These are phyloP conservation scores for Hirschioporus abietinus DNA, from an alignment of 768 basidiomycete species.

Conservation along the genomic window DNA sequence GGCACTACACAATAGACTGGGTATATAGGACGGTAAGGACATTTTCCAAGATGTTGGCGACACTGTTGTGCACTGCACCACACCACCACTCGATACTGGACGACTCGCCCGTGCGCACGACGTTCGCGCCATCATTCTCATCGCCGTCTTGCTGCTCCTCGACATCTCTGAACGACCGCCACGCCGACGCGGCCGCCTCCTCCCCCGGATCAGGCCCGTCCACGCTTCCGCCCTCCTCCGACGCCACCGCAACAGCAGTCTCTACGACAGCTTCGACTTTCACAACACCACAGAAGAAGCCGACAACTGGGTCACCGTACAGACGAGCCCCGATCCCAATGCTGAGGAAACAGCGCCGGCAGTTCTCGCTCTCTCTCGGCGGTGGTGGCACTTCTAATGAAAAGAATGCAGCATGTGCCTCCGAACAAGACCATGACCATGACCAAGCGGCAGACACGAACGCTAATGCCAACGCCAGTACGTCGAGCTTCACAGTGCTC, in stretches of 20 bases:
- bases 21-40: background rate
- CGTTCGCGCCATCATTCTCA: background rate
- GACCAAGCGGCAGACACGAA: too few species aligned
- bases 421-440: too few species aligned
- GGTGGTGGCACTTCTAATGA: background rate
- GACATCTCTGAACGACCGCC: background rate
- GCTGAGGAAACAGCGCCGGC: background rate
- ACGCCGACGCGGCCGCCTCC: background rate
- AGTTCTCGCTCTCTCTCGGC: background rate
- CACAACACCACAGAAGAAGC: background rate
- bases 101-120: background rate
- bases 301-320: too few species aligned
- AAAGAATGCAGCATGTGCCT: too few species aligned
- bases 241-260: background rate
- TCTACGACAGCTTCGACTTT: background rate
- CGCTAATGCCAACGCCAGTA: background rate
- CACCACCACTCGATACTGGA: background rate
- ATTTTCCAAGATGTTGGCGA: background rate
- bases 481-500: background rate
- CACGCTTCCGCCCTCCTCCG: background rate
- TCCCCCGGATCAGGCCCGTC: background rate
- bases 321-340: background rate
- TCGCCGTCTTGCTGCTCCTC: background rate
- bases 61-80: background rate
- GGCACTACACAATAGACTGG: too few species aligned